These are phyloP conservation scores for Asclepias syriaca DNA, from an alignment of 257 asterid genomes.

Conservation along the genomic window DNA sequence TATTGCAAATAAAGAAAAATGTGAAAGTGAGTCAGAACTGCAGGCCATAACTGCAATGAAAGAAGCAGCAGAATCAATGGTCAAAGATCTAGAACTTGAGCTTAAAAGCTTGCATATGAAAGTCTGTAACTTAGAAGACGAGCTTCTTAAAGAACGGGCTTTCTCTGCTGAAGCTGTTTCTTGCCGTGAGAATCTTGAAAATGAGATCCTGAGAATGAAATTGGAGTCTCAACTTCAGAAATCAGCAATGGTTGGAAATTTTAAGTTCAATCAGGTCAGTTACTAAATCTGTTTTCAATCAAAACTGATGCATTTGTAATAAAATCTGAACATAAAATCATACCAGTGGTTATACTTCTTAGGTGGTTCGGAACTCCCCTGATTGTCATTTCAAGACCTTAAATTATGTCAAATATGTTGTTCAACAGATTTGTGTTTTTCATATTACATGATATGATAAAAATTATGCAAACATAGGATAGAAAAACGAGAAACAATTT, in stretches of 20 bases:
- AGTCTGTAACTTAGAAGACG: constrained; percentile 33
- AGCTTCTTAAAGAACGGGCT: constrained; percentile 36
- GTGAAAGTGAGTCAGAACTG: constrained; percentile 31
- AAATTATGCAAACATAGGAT: background rate
- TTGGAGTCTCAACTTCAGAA: constrained; percentile 39
- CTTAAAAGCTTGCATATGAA: constrained; percentile 38
- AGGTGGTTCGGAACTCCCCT: background rate
- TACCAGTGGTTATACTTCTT: background rate
- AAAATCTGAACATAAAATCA: background rate
- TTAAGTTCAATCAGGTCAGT: constrained; percentile 60
- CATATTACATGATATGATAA: background rate
- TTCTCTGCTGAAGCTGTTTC: constrained; percentile 48
- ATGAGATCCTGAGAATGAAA: constrained; percentile 45
- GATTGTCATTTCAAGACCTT: background rate
- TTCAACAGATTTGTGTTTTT: background rate
- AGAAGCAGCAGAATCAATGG: constrained; percentile 41
- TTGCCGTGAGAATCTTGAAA: constrained; percentile 35
- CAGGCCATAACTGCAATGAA: constrained; percentile 36
- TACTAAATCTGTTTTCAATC: constrained; percentile 3
- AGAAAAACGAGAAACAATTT: background rate
- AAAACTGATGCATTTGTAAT: background rate
- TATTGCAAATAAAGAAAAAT: constrained; percentile 25
- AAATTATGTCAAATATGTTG: background rate
- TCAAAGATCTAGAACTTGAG: constrained; percentile 35
- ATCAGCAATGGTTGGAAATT: constrained; percentile 41